A percentile compares a stretch with the other conserved stretches of the same genome.
These are phyloP conservation scores for Pyrus communis DNA, from an alignment of 306 rosid species.

Conservation along the genomic window DNA sequence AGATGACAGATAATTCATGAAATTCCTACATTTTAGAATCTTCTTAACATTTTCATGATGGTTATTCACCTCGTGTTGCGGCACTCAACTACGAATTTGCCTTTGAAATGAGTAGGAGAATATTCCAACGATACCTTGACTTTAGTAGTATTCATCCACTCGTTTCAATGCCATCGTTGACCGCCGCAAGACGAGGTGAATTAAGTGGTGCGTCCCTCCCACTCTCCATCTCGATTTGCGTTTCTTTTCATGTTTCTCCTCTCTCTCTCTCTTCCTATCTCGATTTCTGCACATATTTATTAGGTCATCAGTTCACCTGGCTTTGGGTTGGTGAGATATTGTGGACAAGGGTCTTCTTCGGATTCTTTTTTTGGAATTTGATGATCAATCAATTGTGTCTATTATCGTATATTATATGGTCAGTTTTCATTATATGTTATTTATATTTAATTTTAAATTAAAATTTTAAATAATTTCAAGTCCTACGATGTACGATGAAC, in stretches of 20 bases:
- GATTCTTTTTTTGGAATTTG: no score
- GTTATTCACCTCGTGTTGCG: neutral
- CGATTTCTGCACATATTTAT: neutral
- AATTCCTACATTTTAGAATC: no score
- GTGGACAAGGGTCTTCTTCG: no score
- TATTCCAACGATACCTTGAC: no score
- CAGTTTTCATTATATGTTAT: no score
- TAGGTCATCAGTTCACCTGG: neutral
- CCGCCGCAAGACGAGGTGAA: neutral
- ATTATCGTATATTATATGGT: no score
- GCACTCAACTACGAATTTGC: neutral
- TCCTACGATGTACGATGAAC: fast-evolving
- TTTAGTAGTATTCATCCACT: no score
- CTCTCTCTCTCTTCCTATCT: neutral
- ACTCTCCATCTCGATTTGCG: neutral
- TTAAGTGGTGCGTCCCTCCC: neutral
- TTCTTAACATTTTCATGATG: no score
- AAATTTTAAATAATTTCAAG: no score
- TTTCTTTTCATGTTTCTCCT: neutral
- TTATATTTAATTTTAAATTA: no score
- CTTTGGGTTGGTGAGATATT: neutral
- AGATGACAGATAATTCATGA: no score
- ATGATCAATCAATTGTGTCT: no score
- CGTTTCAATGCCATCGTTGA: neutral
- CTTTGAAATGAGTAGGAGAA: neutral